Percentiles rank a stretch among this genome's conserved stretches.
Evolutionary conservation across 1,139 yeast species (phyloP).

Genomic region (Suhomyces anneliseae): DNA sequence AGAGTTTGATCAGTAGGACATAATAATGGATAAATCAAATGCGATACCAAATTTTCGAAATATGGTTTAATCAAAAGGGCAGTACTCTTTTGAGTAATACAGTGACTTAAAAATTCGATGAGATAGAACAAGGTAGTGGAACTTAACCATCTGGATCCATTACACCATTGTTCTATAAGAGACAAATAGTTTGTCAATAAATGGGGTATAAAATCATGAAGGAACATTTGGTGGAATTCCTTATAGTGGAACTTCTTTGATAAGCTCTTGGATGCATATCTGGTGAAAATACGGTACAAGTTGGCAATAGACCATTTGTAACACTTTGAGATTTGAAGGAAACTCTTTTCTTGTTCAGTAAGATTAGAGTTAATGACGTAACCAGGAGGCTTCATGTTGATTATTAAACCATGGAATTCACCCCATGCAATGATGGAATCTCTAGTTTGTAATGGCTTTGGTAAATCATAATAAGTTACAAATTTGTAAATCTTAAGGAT

Average conservation of each 20-base stretch:
- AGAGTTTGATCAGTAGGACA: slow-evolving; percentile 69
- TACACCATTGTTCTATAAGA: slow-evolving; percentile 75
- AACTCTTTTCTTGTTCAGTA: slow-evolving; percentile 37
- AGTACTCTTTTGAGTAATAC: slow-evolving; percentile 63
- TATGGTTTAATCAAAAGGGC: slow-evolving; percentile 76
- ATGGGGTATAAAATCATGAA: slow-evolving; percentile 67
- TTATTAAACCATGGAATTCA: slow-evolving; percentile 68
- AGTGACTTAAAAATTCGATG: slow-evolving; percentile 68
- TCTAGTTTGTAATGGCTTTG: slow-evolving; percentile 60
- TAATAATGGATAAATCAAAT: slow-evolving; percentile 76
- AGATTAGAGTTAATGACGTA: slow-evolving; percentile 27
- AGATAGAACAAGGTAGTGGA: slow-evolving; percentile 65
- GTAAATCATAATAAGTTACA: slow-evolving; percentile 78
- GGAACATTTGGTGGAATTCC: slow-evolving; percentile 49
- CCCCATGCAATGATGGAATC: slow-evolving; percentile 72
- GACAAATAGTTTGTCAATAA: slow-evolving; percentile 62
- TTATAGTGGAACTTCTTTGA: slow-evolving; percentile 52
- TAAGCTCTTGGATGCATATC: slow-evolving; percentile 61
- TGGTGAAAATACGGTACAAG: slow-evolving; percentile 66
- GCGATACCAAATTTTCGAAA: slow-evolving; percentile 61
- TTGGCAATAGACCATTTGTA: slow-evolving; percentile 92
- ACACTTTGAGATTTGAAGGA: slow-evolving; percentile 55
- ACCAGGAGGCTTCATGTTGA: slow-evolving; percentile 59
- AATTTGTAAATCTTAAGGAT: slow-evolving; percentile 80
- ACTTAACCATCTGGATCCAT: slow-evolving; percentile 65